A percentile compares a stretch with the other conserved stretches of the same genome.
Conservation (phyloP, 257 asterid species). For the Solanum lignicaule region DNA sequence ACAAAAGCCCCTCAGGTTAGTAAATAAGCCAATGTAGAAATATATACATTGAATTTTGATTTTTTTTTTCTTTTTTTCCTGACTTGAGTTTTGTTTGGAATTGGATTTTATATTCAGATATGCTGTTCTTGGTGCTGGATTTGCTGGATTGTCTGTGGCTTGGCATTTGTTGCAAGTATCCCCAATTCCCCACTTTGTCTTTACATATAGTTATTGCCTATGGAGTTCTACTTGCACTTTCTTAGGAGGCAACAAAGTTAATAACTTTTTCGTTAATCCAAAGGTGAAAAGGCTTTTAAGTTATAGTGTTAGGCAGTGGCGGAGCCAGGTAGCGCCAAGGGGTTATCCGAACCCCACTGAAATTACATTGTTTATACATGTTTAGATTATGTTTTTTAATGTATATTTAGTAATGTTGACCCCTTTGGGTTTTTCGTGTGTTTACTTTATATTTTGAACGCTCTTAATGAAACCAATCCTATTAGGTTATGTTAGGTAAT, state of each 20-base stretch:
- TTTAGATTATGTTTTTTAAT: background rate
- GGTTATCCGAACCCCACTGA: background rate
- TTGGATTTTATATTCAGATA: constrained; percentile 29
- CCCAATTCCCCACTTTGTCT: background rate
- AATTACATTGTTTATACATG: background rate
- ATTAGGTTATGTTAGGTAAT: background rate
- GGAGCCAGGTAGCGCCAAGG: background rate
- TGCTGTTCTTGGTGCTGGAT: constrained; percentile 98
- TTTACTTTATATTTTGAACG: background rate
- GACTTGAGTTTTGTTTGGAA: background rate
- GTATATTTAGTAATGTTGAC: background rate
- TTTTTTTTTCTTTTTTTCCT: background rate
- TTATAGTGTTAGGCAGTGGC: background rate
- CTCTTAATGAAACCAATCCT: background rate
- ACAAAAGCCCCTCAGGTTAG: constrained; percentile 23
- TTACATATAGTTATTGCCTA: background rate
- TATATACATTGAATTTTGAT: background rate
- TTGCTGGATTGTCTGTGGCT: constrained; percentile 88
- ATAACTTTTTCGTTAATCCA: background rate
- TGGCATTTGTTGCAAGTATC: constrained; percentile 86
- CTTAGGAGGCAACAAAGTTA: background rate
- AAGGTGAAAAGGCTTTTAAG: background rate
- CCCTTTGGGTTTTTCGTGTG: background rate
- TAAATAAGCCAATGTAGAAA: background rate
- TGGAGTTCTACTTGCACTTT: background rate